These are phyloP conservation scores for Kodamaea kakaduensis DNA, from an alignment of 805 yeast genomes.

Conservation along the genomic window DNA sequence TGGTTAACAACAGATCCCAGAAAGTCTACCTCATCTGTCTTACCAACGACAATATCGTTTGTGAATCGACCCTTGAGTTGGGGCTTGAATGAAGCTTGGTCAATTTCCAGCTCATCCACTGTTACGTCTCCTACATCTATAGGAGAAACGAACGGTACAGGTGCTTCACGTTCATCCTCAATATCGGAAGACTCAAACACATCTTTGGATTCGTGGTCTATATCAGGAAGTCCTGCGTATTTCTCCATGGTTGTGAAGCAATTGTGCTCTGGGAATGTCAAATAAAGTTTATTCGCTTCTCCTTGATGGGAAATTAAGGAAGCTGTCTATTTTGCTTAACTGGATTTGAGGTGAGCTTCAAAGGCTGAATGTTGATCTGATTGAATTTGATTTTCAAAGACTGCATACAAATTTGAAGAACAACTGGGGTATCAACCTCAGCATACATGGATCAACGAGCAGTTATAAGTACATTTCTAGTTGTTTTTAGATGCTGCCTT, in stretches of 20 bases:
- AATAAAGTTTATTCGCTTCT: too few species aligned
- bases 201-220: conserved; percentile 23
- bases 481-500: too few species aligned
- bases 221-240: conserved; percentile 14
- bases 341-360: too few species aligned
- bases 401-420: too few species aligned
- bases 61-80: conserved; percentile 16
- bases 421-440: too few species aligned
- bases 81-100: neutral
- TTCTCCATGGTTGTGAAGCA: conserved; percentile 16
- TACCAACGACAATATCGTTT: conserved; percentile 20
- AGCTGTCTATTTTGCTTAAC: too few species aligned
- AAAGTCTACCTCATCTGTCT: conserved; percentile 31
- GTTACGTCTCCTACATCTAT: neutral
- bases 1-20: conserved; percentile 29
- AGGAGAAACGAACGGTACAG: neutral
- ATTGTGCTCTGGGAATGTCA: too few species aligned
- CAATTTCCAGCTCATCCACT: conserved; percentile 2
- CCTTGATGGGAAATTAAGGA: too few species aligned
- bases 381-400: too few species aligned
- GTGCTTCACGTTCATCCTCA: conserved; percentile 14
- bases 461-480: too few species aligned
- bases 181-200: conserved; percentile 47
- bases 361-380: too few species aligned
- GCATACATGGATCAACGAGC: too few species aligned